Evolutionary conservation across 2,329 filamentous ascomycete species (phyloP), one percentile per base, ranked within the genome.

Genomic region (Beauveria scarabaeidicola): DNA sequence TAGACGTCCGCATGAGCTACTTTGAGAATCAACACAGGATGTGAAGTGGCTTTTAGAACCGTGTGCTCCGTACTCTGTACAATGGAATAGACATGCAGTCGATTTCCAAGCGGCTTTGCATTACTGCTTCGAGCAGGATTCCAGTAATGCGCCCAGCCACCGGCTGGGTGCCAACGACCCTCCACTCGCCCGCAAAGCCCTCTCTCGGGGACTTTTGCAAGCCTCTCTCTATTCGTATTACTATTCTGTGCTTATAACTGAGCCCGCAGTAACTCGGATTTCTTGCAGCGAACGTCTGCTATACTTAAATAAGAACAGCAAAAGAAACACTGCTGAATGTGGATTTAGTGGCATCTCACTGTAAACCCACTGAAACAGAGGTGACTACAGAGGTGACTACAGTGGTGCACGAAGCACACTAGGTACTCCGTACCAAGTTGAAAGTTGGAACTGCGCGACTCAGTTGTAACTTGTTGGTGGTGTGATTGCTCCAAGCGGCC

Each of bases 141-240:
- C 27, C 17, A 54, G 51, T 15, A 43, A 27, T 27, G 51, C 36
- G 38, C 51, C 51, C 11, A 41, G 36, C 52, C 52, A 53, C 41
- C 40, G 23, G 32, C 17, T 32, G 5, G 25, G 27, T 27, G 29
- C 44, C 43, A 15, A 11, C 32, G 32, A 11, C 32, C 32, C 32
- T 57, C 53, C 53, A 57, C 53, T 57, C 43, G 17, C 53, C 53
- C 29, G 44, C 53, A 40, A 38, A 52, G 27, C 36, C 52, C 53
- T 32, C 43, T n/a, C 19, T 17, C 11, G 4, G 53, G 53, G 10
- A 57, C 53, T 57, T 57, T 57, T 57, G 53, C 44, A 48, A 48
- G 29, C 53, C 25, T 17, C 27, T 11, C 15, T 13, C 32, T 36
- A 3, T 32, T 32, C 29, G 29, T 32, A 32, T 32, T 17, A 36